Conservation (phyloP, 2,329 filamentous ascomycete species). For the Alternaria panax region DNA sequence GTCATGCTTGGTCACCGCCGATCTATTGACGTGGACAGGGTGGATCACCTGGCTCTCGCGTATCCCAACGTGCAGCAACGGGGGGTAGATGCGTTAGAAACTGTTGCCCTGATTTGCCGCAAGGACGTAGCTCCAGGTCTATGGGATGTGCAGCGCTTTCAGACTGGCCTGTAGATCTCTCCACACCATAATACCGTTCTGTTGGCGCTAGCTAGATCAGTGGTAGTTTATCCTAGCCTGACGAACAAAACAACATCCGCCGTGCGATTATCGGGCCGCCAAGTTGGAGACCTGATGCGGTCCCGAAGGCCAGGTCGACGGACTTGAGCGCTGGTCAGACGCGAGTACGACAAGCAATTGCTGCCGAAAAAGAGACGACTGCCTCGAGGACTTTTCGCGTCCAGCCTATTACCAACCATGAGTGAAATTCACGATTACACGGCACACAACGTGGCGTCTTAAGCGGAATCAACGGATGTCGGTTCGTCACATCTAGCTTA, state of each 20-base stretch:
- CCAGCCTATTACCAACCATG: constrained; percentile 4
- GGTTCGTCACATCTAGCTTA: constrained; percentile 13
- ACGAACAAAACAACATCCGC: constrained; percentile 21
- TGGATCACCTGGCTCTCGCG: constrained; percentile 38
- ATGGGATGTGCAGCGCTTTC: constrained; percentile 21
- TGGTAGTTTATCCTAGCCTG: constrained; percentile 10
- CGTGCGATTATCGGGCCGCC: constrained; percentile 14
- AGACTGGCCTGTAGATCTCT: constrained; percentile 24
- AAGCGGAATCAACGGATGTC: constrained; percentile 11
- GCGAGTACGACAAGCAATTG: constrained; percentile 5
- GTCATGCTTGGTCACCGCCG: constrained; percentile 30
- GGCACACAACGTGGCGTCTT: constrained; percentile 11
- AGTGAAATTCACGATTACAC: constrained; percentile 15
- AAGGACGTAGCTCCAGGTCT: constrained; percentile 21
- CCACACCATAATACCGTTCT: constrained; percentile 9
- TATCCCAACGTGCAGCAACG: constrained; percentile 34
- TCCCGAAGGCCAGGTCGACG: constrained; percentile 29
- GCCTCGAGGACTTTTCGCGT: constrained; percentile 5
- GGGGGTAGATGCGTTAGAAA: constrained; percentile 20
- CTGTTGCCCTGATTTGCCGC: constrained; percentile 33
- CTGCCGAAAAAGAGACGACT: constrained; percentile 12
- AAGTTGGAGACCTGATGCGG: constrained; percentile 4
- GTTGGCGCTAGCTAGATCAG: constrained; percentile 17
- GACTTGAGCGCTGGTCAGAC: constrained; percentile 33
- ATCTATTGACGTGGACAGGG: constrained; percentile 27